Evolutionary conservation across 352 stramenopile genomes (phyloP), one percentile per base, ranked within the genome.

Genomic region (Globisporangium ultimum): DNA sequence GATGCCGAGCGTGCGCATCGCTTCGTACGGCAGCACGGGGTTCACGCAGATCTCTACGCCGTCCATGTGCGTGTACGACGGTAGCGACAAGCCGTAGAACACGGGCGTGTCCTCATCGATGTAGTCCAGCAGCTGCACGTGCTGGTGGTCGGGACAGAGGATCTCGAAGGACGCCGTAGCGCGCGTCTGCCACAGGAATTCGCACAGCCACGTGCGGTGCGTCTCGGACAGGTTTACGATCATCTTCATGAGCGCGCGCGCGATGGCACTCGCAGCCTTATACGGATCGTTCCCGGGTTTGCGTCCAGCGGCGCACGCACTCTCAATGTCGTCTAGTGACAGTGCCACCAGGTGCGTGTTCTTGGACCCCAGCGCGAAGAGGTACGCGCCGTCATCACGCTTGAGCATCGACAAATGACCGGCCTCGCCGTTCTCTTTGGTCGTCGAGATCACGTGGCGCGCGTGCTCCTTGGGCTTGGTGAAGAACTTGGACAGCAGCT

Each of bases 341-440:
- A 64, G 55, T 9, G 75, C 77, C 8, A 89, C 28, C 48, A 93
- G 58, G 66, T 93, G 84, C 21, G 81, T 91, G 61, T 91, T 93
- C 70, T 93, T 93, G 38, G 84, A 93, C 18, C 84, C 84, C 11
- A 91, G 65, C 12, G 83, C 74, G 63, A 86, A 91, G 3, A 93
- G 55, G 38, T 84, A 91, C 43, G 63, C 49, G n/a, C 78, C 79
- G 48, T 91, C 79, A 7, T 53, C 64, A 9, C 78, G 76, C 64
- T 91, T 89, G 17, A 93, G 64, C 40, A 93, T 80, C 1, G 81
- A 67, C 24, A 93, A 63, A 54, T 93, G 84, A 7, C 74, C 84
- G 2, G 81, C 80, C 48, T 93, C 84, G 45, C 84, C 84, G 52
- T 93, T 93, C 47, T 91, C 84, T 54, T 93, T 93, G 7, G 68